Conservation (phyloP, 2,329 filamentous ascomycete genomes). For the Alternaria triticina region DNA sequence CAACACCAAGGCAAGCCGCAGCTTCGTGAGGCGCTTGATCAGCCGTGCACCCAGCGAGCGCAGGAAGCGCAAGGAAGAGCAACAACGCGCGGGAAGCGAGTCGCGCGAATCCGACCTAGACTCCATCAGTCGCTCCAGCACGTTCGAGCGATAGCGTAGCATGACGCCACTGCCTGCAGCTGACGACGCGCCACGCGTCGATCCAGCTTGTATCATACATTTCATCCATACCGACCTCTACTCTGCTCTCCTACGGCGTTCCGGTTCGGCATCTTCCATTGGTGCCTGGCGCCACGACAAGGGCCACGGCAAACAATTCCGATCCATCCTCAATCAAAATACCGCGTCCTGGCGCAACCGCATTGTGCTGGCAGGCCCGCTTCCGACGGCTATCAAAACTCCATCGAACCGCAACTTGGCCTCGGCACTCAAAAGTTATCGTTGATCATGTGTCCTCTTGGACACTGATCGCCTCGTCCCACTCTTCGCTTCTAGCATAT, state of each 20-base stretch:
- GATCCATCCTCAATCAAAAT: constrained; percentile 11
- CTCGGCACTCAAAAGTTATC: constrained; percentile 23
- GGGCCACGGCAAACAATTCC: constrained; percentile 17
- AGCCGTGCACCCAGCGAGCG: constrained; percentile 52
- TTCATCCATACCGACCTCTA: constrained; percentile 25
- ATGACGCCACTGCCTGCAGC: constrained; percentile 24
- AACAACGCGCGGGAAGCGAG: constrained; percentile 33
- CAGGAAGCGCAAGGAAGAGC: constrained; percentile 45
- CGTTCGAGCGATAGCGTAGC: constrained; percentile 39
- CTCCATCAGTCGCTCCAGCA: constrained; percentile 45
- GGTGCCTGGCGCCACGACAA: constrained; percentile 10
- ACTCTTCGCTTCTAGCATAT: constrained; percentile 29
- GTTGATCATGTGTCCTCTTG: constrained; percentile 10
- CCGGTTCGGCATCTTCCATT: constrained; percentile 8
- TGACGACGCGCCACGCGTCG: constrained; percentile 31
- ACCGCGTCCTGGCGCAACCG: constrained; percentile 6
- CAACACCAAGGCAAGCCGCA: constrained; percentile 39
- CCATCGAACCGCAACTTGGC: constrained; percentile 2
- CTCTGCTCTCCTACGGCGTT: constrained; percentile 21
- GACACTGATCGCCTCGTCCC: constrained; percentile 13
- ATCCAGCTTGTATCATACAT: constrained; percentile 26
- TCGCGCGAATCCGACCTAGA: constrained; percentile 42
- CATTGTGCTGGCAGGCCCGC: constrained; percentile 1
- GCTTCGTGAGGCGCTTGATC: constrained; percentile 52
- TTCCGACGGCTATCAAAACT: constrained; percentile 8